phyloP scores from a whole-genome alignment of 1,284 basidiomycete species.

The Rhodotorula glutinis region DNA sequence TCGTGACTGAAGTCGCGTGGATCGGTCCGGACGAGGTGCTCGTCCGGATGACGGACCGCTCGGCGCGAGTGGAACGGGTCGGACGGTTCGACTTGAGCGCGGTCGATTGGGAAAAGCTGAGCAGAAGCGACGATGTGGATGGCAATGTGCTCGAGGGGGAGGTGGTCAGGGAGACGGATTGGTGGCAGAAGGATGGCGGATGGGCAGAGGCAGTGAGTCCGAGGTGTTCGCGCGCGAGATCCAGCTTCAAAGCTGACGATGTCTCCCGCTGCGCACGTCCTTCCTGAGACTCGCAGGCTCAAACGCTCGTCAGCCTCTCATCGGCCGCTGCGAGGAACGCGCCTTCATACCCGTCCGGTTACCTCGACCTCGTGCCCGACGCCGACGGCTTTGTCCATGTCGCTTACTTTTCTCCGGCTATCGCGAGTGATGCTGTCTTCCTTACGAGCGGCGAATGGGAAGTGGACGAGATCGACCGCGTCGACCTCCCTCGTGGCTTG shows the following conservation, averaged over 20 bases:
- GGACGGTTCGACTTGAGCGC: constrained; percentile 65
- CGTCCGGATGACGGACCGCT: constrained; percentile 80
- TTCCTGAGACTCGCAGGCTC: constrained; percentile 12
- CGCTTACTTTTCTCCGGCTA: constrained; percentile 76
- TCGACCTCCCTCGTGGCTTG: constrained; percentile 64
- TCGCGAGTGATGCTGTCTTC: constrained; percentile 66
- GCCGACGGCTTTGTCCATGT: constrained; percentile 80
- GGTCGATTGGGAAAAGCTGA: constrained; percentile 14
- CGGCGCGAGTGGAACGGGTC: constrained; percentile 72
- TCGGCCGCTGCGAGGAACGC: neutral
- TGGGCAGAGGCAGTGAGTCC: constrained; percentile 71
- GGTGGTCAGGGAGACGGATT: constrained; percentile 71
- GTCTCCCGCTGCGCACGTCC: too few relatives aligned
- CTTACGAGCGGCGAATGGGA: constrained; percentile 88
- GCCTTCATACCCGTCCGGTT: constrained; percentile 54
- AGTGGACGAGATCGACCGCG: constrained; percentile 68
- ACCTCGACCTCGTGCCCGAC: constrained; percentile 81
- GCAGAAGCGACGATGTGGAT: constrained; percentile 8
- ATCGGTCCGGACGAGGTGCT: constrained; percentile 70
- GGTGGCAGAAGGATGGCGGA: constrained; percentile 73
- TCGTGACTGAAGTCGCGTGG: constrained; percentile 84
- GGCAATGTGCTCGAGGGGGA: constrained; percentile 51
- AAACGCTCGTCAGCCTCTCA: constrained; percentile 20
- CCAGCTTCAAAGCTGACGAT: neutral
- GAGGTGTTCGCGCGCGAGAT: accelerated